Base-by-base conservation (phyloP, 148 eudicot species). In the Persicaria tinctoria region DNA sequence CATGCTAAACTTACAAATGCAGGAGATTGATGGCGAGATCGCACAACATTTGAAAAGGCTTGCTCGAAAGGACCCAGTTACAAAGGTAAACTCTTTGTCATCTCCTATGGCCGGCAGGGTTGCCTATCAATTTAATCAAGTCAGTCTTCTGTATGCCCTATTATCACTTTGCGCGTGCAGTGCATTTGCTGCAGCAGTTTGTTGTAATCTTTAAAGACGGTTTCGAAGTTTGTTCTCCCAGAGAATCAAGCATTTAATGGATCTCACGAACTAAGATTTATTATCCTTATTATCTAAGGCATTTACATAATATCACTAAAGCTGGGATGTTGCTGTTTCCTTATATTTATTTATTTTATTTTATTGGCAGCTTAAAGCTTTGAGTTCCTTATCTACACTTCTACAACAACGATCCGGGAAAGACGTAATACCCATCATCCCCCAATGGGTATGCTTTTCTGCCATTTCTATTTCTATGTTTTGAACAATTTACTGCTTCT, bases 1-100 rank as follows among this genome's bases (percentile, higher is more conserved):
- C 47, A 45, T 75, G 57, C 20, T 49, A 27, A 69, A 49, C 76
- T 13, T 63, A 51, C 73, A 4, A 75, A 78, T 82, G 85, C 75
- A 91, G 97, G 98, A 88, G 63, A 81, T 92, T 75, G 98, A 95
- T 75, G 82, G 92, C 83, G 98, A 95, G 79, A 70, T 95, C 76
- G 87, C 91, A 64, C 97, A 86, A 75, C 89, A 87, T 82, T 75
- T 95, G 85, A 95, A 87, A 85, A 84, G 98, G 86, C 96, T 95
- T 80, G 86, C 93, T 13, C 83, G 98, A 72, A 92, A 89, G 83
- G 98, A 95, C 68, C 93, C 96, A 18, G 86, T 88, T 8, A 95
- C 98, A 13, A 95, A 95, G 92, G 97, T 94, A 76, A 76, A 72
- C 56, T 51, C 56, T 11, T 20, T 64, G 45, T 38, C 16, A 6